phyloP scores from a whole-genome alignment of 345 rosid genomes.

The Excoecaria cochinchinensis region DNA sequence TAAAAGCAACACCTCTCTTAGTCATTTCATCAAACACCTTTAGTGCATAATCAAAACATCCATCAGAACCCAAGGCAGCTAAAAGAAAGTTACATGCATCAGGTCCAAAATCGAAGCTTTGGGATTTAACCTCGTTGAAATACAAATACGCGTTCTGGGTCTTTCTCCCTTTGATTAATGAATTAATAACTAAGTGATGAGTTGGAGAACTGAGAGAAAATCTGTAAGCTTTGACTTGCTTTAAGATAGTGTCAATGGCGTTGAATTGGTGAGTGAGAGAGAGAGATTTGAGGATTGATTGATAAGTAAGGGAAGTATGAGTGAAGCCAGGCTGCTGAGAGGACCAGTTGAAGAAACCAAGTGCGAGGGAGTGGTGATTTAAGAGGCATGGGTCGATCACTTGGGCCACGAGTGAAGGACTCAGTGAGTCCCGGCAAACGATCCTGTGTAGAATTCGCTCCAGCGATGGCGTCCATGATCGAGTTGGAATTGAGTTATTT shows the following conservation, averaged over 20 bases:
- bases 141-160: conserved; percentile 58
- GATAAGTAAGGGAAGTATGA: conserved; percentile 63
- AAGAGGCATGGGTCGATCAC: conserved; percentile 77
- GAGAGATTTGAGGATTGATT: conserved; percentile 70
- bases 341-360: conserved; percentile 94
- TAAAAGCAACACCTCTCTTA: conserved; percentile 40
- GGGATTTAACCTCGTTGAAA: conserved; percentile 42
- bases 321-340: conserved; percentile 76
- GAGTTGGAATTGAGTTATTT: conserved; percentile 35
- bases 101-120: conserved; percentile 37
- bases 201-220: conserved; percentile 55
- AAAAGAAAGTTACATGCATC: conserved; percentile 67
- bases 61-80: conserved; percentile 59
- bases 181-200: conserved; percentile 41
- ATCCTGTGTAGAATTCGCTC: conserved; percentile 66
- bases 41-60: conserved; percentile 44
- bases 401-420: conserved; percentile 62
- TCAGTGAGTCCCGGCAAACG: conserved; percentile 46
- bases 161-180: conserved; percentile 47
- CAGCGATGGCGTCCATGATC: conserved; percentile 59
- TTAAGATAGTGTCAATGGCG: conserved; percentile 55
- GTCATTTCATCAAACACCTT: conserved; percentile 68
- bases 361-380: conserved; percentile 68
- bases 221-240: conserved; percentile 48
- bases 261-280: conserved; percentile 62